Evolutionary conservation across 1,284 basidiomycete species (phyloP), one percentile per base, ranked within the genome.

Genomic region (Leccinum pachyderme): DNA sequence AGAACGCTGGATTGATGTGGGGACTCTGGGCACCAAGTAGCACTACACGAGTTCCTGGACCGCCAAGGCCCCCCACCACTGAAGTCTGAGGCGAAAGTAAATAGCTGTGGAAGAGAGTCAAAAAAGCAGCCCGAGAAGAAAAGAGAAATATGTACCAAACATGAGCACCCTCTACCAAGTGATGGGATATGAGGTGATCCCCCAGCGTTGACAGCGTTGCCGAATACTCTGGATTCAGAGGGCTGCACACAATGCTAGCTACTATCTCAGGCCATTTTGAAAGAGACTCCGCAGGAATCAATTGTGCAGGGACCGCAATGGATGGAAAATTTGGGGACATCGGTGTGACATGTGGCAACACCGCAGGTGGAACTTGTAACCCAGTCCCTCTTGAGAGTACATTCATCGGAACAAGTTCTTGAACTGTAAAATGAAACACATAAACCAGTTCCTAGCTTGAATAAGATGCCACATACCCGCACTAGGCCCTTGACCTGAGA

Each of bases 91-190:
- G 91, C 6, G 95, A 91, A 31, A 99, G 81, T 12, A 98, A 75
- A 70, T 95, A 97, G 68, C 94, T 97, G 29, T 22, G 28, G 58
- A 53, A 49, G 39, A 15, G 50, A 25, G 6, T 68, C 44, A 37
- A 37, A 51, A 61, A 43, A 27, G 22, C 35, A 35, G 28, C 56
- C 54, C 11, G 3, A 45, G n/a, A 37, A 33, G 49, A 51, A 51
- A 48, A 51, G 8, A 50, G 25, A 25, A 44, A 50, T 49, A 59
- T 62, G 63, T 67, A 96, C 95, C 95, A 98, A 55, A 81, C 84
- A 77, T 99, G 95, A 13, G 94, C 93, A 7, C 94, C 94, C 63
- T 95, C 89, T 6, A 84, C 72, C 74, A 92, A 85, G 45, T 89
- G 82, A 59, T 89, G 85, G 2, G 81, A 77, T 41, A 79, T 69